Evolutionary conservation across 352 stramenopile genomes (phyloP), one percentile per base, ranked within the genome.

Genomic region (Globisporangium cylindrosporum): DNA sequence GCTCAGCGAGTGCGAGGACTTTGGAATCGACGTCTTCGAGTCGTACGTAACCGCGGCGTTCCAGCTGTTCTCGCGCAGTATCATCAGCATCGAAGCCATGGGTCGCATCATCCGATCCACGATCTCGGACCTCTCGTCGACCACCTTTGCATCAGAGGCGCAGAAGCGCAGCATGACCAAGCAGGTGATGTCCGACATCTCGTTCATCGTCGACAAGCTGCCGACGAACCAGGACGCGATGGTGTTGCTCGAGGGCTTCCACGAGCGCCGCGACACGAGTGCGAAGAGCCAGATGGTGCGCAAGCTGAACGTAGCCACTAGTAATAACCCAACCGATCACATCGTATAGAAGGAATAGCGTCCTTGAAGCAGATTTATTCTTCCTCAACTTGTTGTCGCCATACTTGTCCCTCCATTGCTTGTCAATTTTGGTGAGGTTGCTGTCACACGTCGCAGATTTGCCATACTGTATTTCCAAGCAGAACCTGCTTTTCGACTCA

Each of bases 21-120:
- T 24, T 29, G 49, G 43, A 5, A 25, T 69, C 3, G 43, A 41
- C 18, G n/a, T 57, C 10, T 75, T 75, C 43, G 38, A 65, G 43
- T 66, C 66, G 22, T 75, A 75, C 24, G 66, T 72, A 14, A 27
- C 59, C 59, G 70, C 66, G 29, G 49, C 58, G 18, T 66, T 69
- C 24, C 59, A 63, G 32, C 55, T 73, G 22, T 61, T 24, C 29
- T 6, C 24, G 25, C 24, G 24, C 41, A 54, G 41, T 10, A 20
- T 75, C 20, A 41, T 75, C 3, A 60, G 34, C 29, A 41, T 59
- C 5, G 27, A 64, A 20, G 59, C 65, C 14, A 56, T 68, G 3
- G 59, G 64, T n/a, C 61, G 66, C 25, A 53, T 75, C 24, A 59
- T 69, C 27, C 54, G 58, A 41, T 59, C 59, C 6, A 64, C 66